Percentiles rank a stretch among this genome's conserved stretches.
Conservation (phyloP, 2,329 filamentous ascomycete species). For the Fonsecaea pugnacius region DNA sequence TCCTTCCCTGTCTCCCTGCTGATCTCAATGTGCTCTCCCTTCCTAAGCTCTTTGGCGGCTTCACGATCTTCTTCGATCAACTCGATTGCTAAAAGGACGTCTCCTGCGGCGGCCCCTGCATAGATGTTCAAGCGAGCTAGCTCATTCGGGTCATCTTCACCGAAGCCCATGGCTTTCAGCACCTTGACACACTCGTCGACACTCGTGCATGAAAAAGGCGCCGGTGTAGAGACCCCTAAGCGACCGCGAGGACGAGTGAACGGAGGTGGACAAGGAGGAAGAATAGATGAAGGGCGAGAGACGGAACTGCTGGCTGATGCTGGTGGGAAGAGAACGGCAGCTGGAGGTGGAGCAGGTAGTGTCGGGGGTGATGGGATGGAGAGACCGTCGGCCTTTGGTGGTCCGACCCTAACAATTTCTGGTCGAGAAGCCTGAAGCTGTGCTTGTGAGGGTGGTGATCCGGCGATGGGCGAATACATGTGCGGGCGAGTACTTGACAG, state of each 20-base stretch:
- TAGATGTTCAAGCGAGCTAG: conserved; percentile 49
- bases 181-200: conserved; percentile 46
- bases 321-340: background rate
- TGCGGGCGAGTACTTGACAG: background rate
- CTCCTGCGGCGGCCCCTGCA: conserved; percentile 50
- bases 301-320: background rate
- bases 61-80: conserved; percentile 57
- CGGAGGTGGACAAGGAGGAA: conserved; percentile 3
- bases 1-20: conserved; percentile 6
- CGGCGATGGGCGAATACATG: background rate
- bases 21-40: background rate
- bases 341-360: background rate
- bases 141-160: conserved; percentile 43
- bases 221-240: conserved; percentile 8
- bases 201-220: conserved; percentile 16
- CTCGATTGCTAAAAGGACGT: conserved; percentile 52
- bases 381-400: background rate
- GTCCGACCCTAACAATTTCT: background rate
- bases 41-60: conserved; percentile 31
- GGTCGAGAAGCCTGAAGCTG: background rate
- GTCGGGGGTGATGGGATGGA: background rate
- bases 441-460: background rate
- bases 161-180: conserved; percentile 50
- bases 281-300: conserved; percentile 7
- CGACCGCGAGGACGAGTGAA: conserved; percentile 14